Evolutionary conservation across 306 rosid genomes (phyloP).

Genomic region (Vigna nakashimae): DNA sequence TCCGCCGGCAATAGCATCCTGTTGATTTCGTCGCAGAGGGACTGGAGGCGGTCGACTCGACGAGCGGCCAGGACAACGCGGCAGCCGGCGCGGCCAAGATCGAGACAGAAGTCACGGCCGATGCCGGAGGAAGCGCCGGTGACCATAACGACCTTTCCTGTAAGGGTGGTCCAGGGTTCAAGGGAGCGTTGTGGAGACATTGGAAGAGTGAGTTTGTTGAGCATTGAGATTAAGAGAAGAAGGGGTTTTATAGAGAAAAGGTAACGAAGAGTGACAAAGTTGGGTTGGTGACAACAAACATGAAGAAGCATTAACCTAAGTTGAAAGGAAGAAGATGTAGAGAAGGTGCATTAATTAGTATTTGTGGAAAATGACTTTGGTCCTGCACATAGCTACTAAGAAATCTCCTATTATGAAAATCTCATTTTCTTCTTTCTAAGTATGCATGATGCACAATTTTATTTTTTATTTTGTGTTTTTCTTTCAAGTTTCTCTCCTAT

Average conservation of each 20-base stretch:
- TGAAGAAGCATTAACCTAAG: not conserved
- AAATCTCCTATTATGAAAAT: too few relatives aligned
- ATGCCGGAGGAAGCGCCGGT: conserved; percentile 92
- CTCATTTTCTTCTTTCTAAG: too few relatives aligned
- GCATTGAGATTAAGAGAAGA: too few relatives aligned
- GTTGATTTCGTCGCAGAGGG: conserved; percentile 68
- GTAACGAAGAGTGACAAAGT: too few relatives aligned
- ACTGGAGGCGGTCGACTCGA: conserved; percentile 64
- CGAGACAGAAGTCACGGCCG: conserved; percentile 73
- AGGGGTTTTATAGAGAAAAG: not conserved
- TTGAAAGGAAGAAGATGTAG: not conserved
- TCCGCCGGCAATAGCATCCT: not conserved
- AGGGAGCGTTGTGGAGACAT: conserved; percentile 52
- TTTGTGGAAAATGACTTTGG: too few relatives aligned
- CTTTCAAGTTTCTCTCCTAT: too few relatives aligned
- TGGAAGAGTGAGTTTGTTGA: not conserved
- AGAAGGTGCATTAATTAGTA: not conserved
- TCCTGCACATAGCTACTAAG: not conserved
- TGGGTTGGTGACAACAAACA: conserved; percentile 4
- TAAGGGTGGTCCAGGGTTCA: conserved; percentile 65
- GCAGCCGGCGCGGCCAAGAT: conserved; percentile 75
- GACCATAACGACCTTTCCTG: conserved; percentile 78
- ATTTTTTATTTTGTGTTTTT: too few relatives aligned
- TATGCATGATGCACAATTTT: too few relatives aligned
- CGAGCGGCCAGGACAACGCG: conserved; percentile 73